These are phyloP conservation scores for Salvia hispanica DNA, from an alignment of 257 asterid species.

Conservation along the genomic window DNA sequence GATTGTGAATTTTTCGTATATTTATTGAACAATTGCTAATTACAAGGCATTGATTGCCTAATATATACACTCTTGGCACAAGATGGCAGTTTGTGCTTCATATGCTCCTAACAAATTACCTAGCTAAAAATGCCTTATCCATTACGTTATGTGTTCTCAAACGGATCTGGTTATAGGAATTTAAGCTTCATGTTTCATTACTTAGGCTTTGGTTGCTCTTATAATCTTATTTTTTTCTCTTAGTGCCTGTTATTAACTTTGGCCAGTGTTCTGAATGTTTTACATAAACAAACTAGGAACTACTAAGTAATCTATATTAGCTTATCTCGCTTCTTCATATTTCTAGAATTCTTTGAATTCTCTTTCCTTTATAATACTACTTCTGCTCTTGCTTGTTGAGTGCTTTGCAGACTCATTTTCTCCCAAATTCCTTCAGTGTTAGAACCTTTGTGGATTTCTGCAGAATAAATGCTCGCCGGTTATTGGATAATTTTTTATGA, in stretches of 20 bases:
- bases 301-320: background rate
- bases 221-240: background rate
- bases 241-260: background rate
- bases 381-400: background rate
- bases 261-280: constrained; percentile 6
- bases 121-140: constrained; percentile 12
- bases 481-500: constrained; percentile 19
- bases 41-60: background rate
- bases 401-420: constrained; percentile 11
- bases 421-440: background rate
- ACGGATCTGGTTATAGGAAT: constrained; percentile 6
- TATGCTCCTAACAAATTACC: constrained; percentile 13
- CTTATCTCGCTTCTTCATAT: constrained; percentile 1
- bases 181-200: constrained; percentile 13
- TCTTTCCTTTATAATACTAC: no score
- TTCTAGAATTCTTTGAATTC: background rate
- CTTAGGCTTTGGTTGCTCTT: background rate
- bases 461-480: constrained; percentile 14
- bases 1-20: background rate
- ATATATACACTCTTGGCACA: no score
- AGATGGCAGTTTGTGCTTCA: constrained; percentile 14
- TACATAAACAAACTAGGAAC: background rate
- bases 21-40: constrained; percentile 11
- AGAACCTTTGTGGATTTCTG: constrained; percentile 8
- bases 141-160: background rate